A percentile compares a stretch with the other conserved stretches of the same genome.
Conservation (phyloP, 2,329 filamentous ascomycete genomes). For the Botryotinia calthae region DNA sequence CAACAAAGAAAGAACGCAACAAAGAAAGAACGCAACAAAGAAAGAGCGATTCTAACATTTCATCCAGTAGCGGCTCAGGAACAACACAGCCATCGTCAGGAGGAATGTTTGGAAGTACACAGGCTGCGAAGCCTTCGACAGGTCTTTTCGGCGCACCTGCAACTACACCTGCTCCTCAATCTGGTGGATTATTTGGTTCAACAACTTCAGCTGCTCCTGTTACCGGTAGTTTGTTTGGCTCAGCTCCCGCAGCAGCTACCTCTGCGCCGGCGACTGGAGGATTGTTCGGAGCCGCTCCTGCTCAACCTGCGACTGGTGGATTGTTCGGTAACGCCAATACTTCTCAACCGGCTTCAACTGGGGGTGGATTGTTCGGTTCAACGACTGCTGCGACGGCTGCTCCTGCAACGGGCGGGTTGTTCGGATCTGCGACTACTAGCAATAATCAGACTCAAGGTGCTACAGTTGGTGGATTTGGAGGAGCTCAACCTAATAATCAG, state of each 20-base stretch:
- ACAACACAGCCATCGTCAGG: slow-evolving; percentile 32
- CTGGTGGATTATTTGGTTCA: slow-evolving; percentile 32
- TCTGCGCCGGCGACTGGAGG: slow-evolving; percentile 26
- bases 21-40: slow-evolving; percentile 13
- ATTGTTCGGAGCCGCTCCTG: slow-evolving; percentile 27
- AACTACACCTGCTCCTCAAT: slow-evolving; percentile 28
- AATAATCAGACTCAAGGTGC: slow-evolving; percentile 23
- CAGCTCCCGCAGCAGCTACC: slow-evolving; percentile 21
- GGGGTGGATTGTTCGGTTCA: slow-evolving; percentile 37
- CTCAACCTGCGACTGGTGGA: slow-evolving; percentile 30
- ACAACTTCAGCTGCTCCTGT: slow-evolving; percentile 24
- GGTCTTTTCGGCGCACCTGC: slow-evolving; percentile 38
- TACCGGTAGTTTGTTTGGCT: slow-evolving; percentile 36
- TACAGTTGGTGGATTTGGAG: slow-evolving; percentile 30
- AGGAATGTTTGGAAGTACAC: slow-evolving; percentile 38
- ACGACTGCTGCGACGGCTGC: slow-evolving; percentile 23
- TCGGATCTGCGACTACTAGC: slow-evolving; percentile 30
- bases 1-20: slow-evolving; percentile 13
- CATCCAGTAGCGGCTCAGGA: slow-evolving; percentile 33
- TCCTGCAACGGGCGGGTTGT: slow-evolving; percentile 35
- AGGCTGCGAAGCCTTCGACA: slow-evolving; percentile 32
- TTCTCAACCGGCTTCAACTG: slow-evolving; percentile 26
- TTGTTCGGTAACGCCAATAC: slow-evolving; percentile 36
- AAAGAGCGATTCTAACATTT: slow-evolving; percentile 27
- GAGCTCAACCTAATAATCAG: slow-evolving; percentile 26